Conservation (phyloP, 192 early-diverging fungal genomes). For the Backusella tuberculispora region DNA sequence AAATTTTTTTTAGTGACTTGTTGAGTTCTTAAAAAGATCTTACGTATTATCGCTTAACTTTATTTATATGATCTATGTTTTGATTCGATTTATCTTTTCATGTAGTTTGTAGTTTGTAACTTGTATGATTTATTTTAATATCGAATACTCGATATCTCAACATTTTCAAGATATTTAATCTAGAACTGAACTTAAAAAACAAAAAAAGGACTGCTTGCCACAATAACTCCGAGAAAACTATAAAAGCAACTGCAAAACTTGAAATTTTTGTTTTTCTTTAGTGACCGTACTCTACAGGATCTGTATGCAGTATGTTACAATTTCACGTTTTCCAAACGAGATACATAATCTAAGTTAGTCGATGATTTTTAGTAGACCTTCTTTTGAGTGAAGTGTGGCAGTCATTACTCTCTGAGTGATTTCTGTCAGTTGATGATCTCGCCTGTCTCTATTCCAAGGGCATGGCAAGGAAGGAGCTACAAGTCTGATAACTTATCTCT, state of each 20-base stretch:
- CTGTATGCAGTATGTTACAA: slow-evolving; percentile 37
- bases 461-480: slow-evolving; percentile 32
- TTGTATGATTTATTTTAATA: background rate
- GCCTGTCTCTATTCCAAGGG: slow-evolving; percentile 38
- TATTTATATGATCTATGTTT: background rate
- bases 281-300: slow-evolving; percentile 42
- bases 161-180: background rate
- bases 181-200: background rate
- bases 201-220: background rate
- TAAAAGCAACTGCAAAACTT: background rate
- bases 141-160: background rate
- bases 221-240: background rate
- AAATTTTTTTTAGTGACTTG: background rate
- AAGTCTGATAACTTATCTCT: slow-evolving; percentile 34
- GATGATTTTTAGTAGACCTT: slow-evolving; percentile 33
- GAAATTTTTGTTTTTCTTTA: slow-evolving; percentile 32
- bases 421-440: slow-evolving; percentile 39
- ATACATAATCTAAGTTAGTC: slow-evolving; percentile 32
- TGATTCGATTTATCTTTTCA: too few species aligned
- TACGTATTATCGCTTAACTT: background rate
- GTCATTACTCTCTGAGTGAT: slow-evolving; percentile 16
- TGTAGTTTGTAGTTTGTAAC: background rate
- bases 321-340: slow-evolving; percentile 39
- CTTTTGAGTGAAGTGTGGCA: slow-evolving; percentile 36
- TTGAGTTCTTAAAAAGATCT: background rate